Evolutionary conservation across 345 rosid species (phyloP), one percentile per base, ranked within the genome.

Genomic region (Orychophragmus violaceus): DNA sequence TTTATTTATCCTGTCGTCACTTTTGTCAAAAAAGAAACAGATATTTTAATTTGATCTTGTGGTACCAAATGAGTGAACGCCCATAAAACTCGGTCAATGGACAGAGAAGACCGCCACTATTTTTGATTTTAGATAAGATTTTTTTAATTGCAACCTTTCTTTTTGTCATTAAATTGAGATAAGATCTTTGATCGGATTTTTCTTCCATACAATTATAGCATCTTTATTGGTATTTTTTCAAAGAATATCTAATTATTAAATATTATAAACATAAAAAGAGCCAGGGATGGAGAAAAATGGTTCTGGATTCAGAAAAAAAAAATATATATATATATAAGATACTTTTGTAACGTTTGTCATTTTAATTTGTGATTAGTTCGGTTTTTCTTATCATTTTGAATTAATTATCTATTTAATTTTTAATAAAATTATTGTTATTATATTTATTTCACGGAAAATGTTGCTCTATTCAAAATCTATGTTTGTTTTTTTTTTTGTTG

Each of bases 11-110:
- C n/a, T n/a, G n/a, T 27, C 0, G n/a, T 37, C 59, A 64, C 21
- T 18, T 4, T 53, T 63, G 9, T 5, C n/a, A n/a, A n/a, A n/a
- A n/a, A 5, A 14, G 6, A 57, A 54, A 35, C n/a, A 59, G 11
- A 45, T 55, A 12, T 30, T 18, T 13, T 32, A 3, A 45, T 18
- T 45, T 45, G 22, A 42, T 42, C 14, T 52, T 44, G 64, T 21
- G 61, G 54, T 41, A 70, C 54, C 7, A 61, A 48, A 19, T 19
- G 22, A 61, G 75, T 72, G 48, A 64, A 37, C 53, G 29, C 60
- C 76, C 36, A 53, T 36, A 48, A 72, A 64, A 64, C 22, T 29
- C 66, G 71, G 76, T 72, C 76, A 72, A 72, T 39, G 13, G 28
- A 6, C 60, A 48, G 45, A 0, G 16, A 57, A 57, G 66, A 72